phyloP scores from a whole-genome alignment of 139 green algal species.

The Nannochloris sp. region DNA sequence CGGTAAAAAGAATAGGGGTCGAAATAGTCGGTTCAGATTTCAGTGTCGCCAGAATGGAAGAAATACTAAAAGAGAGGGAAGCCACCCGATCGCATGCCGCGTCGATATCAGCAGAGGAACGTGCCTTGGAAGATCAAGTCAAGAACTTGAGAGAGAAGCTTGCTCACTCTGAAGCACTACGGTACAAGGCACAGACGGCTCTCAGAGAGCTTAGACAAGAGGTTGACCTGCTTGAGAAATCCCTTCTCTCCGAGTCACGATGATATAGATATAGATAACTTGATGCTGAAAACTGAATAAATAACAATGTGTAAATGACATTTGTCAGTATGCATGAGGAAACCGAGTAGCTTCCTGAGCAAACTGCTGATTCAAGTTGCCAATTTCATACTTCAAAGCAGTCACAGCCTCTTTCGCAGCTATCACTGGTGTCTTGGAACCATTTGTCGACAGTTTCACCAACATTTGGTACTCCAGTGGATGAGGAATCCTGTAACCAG shows the following conservation, averaged over 20 bases:
- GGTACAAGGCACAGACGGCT: conserved; percentile 6
- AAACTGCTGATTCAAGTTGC: conserved; percentile 13
- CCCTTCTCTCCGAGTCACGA: too few species aligned
- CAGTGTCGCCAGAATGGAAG: conserved; percentile 18
- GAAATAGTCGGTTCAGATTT: conserved; percentile 14
- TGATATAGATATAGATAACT: too few species aligned
- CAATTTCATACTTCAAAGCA: conserved; percentile 37
- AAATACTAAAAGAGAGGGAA: conserved; percentile 10
- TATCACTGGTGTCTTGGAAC: conserved; percentile 35
- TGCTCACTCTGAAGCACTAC: conserved; percentile 17
- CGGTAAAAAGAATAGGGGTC: not conserved
- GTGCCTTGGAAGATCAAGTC: conserved; percentile 2
- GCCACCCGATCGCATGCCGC: not conserved
- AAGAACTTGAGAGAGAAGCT: conserved; percentile 8
- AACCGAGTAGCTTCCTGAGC: not conserved
- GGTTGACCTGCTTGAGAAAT: not conserved
- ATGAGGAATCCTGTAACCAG: conserved; percentile 91
- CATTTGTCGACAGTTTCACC: conserved; percentile 71
- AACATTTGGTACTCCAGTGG: conserved; percentile 81
- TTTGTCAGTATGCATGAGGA: not conserved
- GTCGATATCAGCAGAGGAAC: not conserved
- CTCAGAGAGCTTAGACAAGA: conserved; percentile 18
- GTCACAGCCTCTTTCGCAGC: conserved; percentile 41
- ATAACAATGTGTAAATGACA: not conserved
- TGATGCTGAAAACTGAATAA: too few species aligned